Percentiles rank a stretch among this genome's conserved stretches.
These are phyloP conservation scores for Taphrina confusa DNA, from an alignment of 1,139 yeast species.

Conservation along the genomic window DNA sequence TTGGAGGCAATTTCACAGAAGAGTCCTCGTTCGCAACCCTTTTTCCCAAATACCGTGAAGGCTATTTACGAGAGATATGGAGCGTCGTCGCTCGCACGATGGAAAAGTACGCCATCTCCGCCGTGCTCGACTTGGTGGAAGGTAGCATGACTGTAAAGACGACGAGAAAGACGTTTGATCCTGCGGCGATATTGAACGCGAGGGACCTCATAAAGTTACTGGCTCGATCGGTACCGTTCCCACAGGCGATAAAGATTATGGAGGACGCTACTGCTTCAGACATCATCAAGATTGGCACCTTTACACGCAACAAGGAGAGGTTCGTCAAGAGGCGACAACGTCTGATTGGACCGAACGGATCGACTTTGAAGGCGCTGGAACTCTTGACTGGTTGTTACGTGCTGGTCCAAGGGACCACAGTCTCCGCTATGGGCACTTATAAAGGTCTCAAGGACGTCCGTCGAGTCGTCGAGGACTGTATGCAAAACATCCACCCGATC, in stretches of 20 bases:
- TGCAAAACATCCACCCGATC: slow-evolving; percentile 94
- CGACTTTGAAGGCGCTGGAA: slow-evolving; percentile 92
- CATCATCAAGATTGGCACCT: slow-evolving; percentile 89
- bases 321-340: slow-evolving; percentile 95
- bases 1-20: slow-evolving; percentile 82
- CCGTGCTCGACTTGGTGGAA: slow-evolving; percentile 86
- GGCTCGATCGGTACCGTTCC: slow-evolving; percentile 96
- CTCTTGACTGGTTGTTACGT: slow-evolving; percentile 89
- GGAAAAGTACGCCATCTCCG: slow-evolving; percentile 69
- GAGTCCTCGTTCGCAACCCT: slow-evolving; percentile 93
- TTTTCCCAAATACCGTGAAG: slow-evolving; percentile 95
- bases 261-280: slow-evolving; percentile 87
- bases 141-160: slow-evolving; percentile 98
- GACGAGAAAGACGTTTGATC: slow-evolving; percentile 92
- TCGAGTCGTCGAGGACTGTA: slow-evolving; percentile 95
- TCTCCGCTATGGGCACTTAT: slow-evolving; percentile 94
- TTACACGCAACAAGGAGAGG: slow-evolving; percentile 86
- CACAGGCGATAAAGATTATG: slow-evolving; percentile 77
- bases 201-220: slow-evolving; percentile 89
- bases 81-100: slow-evolving; percentile 83
- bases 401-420: slow-evolving; percentile 96
- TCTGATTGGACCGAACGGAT: slow-evolving; percentile 94
- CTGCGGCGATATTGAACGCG: slow-evolving; percentile 89
- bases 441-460: slow-evolving; percentile 90
- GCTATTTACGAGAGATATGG: slow-evolving; percentile 86